A percentile compares a stretch with the other conserved stretches of the same genome.
phyloP scores from a whole-genome alignment of 2,329 filamentous ascomycete genomes.

The Volutella citrinella region DNA sequence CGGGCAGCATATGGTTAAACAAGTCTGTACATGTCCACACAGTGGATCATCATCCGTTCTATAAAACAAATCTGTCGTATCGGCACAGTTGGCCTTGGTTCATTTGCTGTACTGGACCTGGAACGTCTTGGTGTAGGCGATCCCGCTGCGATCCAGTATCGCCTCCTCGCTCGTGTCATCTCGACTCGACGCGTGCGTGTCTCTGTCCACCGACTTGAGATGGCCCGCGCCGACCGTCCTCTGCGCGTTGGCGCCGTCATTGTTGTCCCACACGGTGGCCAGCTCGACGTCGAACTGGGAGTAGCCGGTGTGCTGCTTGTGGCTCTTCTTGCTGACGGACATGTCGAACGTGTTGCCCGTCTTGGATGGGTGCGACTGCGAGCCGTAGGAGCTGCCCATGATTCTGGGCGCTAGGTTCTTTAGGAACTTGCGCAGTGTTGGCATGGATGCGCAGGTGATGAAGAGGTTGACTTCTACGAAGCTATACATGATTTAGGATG shows the following conservation, averaged over 20 bases:
- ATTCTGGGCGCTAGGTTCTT: conserved; percentile 56
- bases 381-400: conserved; percentile 61
- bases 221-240: too few species aligned
- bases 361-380: conserved; percentile 39
- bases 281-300: conserved; percentile 12
- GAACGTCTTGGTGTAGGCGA: conserved; percentile 11
- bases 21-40: too few species aligned
- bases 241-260: too few species aligned
- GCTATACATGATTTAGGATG: conserved; percentile 9
- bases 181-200: too few species aligned
- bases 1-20: too few species aligned
- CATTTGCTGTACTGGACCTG: too few species aligned
- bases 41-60: too few species aligned
- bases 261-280: not conserved
- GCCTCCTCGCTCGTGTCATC: conserved; percentile 12
- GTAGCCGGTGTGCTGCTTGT: conserved; percentile 13
- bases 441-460: conserved; percentile 33
- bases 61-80: too few species aligned
- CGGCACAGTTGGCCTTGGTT: too few species aligned
- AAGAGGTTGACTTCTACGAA: conserved; percentile 36
- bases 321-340: conserved; percentile 6
- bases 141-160: conserved; percentile 7
- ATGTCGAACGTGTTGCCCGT: not conserved
- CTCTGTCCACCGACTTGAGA: too few species aligned
- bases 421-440: conserved; percentile 47